Evolutionary conservation across 148 eudicot genomes (phyloP).

Genomic region (Cornus suecica): DNA sequence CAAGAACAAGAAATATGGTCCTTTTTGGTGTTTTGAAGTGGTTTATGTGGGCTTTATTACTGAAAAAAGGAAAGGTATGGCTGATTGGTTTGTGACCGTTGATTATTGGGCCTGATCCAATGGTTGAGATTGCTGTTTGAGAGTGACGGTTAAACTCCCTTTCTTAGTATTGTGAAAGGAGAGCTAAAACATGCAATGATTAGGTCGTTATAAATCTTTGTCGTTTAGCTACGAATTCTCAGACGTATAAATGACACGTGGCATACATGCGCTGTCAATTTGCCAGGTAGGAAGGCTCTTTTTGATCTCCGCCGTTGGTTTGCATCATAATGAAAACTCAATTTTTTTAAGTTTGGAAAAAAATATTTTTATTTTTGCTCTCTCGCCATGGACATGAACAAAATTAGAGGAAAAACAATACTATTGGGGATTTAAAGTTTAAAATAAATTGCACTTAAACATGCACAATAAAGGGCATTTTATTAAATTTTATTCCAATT

Average conservation of each 20-base stretch:
- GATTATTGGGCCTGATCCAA: background rate
- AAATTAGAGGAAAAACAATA: no score
- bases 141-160: background rate
- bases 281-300: background rate
- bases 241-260: background rate
- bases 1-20: background rate
- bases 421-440: no score
- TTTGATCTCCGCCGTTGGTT: background rate
- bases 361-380: no score
- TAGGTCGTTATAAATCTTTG: constrained; percentile 4
- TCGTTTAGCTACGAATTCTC: background rate
- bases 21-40: background rate
- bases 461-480: no score
- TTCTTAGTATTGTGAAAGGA: constrained; percentile 7
- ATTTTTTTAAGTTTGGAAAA: no score
- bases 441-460: no score
- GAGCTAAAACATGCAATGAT: constrained; percentile 10
- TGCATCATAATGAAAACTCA: background rate
- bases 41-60: background rate
- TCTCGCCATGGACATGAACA: no score
- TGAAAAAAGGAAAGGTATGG: background rate
- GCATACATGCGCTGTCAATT: background rate
- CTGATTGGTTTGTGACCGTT: background rate
- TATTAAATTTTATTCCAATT: no score
- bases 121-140: background rate